Percentiles rank a stretch among this genome's conserved stretches.
Evolutionary conservation across 148 eudicot genomes (phyloP).

Genomic region (Drosera capensis): DNA sequence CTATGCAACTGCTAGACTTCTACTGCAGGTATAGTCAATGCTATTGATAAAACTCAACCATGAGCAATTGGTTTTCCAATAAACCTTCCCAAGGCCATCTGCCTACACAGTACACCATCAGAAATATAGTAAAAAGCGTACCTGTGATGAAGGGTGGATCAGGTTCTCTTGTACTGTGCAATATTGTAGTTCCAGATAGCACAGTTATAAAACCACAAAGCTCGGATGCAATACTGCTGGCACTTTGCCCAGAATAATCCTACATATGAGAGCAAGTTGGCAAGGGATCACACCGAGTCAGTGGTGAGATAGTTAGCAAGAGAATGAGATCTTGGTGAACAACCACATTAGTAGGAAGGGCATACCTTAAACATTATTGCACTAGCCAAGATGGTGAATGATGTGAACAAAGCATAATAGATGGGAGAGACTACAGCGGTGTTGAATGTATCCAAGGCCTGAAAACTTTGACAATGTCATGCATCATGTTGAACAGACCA

Average conservation of each 20-base stretch:
- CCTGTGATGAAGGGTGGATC: conserved; percentile 32
- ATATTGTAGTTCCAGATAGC: conserved; percentile 27
- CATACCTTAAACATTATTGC: conserved; percentile 40
- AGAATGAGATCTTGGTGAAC: not conserved
- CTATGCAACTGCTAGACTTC: too few relatives aligned
- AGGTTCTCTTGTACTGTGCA: conserved; percentile 36
- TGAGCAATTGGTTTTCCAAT: not conserved
- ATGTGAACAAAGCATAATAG: conserved; percentile 30
- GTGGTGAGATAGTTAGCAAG: not conserved
- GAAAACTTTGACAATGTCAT: conserved; percentile 2
- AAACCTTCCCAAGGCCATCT: not conserved
- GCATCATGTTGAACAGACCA: conserved; percentile 3
- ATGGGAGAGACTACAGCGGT: conserved; percentile 37
- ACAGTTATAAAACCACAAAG: conserved; percentile 37
- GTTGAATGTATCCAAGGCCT: conserved; percentile 40
- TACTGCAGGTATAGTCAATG: too few relatives aligned
- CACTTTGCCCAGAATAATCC: conserved; percentile 42
- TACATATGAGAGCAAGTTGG: conserved; percentile 7
- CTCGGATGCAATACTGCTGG: conserved; percentile 30
- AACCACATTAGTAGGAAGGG: conserved; percentile 1
- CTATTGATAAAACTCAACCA: too few relatives aligned
- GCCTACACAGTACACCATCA: not conserved
- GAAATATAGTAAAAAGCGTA: not conserved
- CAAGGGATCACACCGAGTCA: not conserved
- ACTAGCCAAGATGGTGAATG: conserved; percentile 38